Percentiles rank a stretch among this genome's conserved stretches.
Conservation (phyloP, 2,329 filamentous ascomycete species). For the Aspergillus sp. region DNA sequence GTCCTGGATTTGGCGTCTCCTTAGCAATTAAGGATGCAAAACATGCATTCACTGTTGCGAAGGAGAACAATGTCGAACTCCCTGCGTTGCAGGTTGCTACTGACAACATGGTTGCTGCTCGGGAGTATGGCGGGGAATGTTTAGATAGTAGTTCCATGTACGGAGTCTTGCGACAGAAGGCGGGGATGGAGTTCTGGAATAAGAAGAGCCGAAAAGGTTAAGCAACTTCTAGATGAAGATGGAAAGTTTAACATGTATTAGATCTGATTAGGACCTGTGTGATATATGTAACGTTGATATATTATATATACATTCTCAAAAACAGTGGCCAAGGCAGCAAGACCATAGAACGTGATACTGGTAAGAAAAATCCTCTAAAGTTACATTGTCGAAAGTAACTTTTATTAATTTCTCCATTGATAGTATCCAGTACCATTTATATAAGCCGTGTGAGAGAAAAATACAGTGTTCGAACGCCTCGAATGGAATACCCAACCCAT, state of each 20-base stretch:
- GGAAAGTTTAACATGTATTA: background rate
- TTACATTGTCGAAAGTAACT: background rate
- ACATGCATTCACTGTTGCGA: slow-evolving; percentile 35
- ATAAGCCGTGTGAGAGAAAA: background rate
- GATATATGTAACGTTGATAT: background rate
- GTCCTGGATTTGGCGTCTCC: slow-evolving; percentile 38
- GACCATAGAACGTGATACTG: too few relatives aligned
- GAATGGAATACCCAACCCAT: background rate
- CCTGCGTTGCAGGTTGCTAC: slow-evolving; percentile 35
- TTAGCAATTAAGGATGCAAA: slow-evolving; percentile 40
- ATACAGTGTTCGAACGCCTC: background rate
- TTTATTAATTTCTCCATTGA: background rate
- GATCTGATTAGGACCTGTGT: background rate
- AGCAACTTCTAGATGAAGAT: background rate
- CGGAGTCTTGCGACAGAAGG: slow-evolving; percentile 35
- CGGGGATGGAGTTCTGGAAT: slow-evolving; percentile 39
- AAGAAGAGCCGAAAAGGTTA: slow-evolving; percentile 34
- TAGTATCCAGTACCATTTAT: slow-evolving; percentile 6
- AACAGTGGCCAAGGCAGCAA: too few relatives aligned
- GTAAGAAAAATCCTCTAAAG: background rate
- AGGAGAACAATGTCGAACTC: slow-evolving; percentile 31
- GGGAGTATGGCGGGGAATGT: slow-evolving; percentile 38
- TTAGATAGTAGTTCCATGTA: slow-evolving; percentile 42
- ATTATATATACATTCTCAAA: too few relatives aligned
- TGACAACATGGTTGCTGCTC: slow-evolving; percentile 36